Conservation (phyloP, 1,139 yeast genomes). For the Diutina ranongensis region DNA sequence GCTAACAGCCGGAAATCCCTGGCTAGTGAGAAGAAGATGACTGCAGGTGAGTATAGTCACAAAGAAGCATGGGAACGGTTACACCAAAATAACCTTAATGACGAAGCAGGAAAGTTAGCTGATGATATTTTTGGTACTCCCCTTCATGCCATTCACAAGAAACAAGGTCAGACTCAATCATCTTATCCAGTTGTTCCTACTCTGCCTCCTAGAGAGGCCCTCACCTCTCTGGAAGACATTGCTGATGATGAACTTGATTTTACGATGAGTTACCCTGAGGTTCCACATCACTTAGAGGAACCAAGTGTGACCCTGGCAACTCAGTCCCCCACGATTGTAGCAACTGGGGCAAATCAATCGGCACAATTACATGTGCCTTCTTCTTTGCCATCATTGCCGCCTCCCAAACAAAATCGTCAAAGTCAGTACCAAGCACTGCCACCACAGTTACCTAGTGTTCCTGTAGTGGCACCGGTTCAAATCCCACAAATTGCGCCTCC, state of each 20-base stretch:
- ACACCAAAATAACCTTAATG: constrained; percentile 12
- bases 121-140: constrained; percentile 26
- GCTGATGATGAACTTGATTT: constrained; percentile 3
- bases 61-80: constrained; percentile 30
- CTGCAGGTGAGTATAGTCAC: constrained; percentile 14
- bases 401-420: not conserved
- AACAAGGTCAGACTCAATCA: not conserved
- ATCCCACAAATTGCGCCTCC: constrained; percentile 2
- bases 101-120: constrained; percentile 24
- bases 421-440: not conserved
- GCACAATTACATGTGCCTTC: not conserved
- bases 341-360: not conserved
- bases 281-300: not conserved
- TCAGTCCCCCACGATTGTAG: not conserved
- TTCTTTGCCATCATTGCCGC: not conserved
- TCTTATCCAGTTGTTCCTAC: not conserved
- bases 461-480: not conserved
- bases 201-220: not conserved
- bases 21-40: not conserved
- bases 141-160: not conserved
- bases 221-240: not conserved
- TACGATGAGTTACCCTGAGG: not conserved
- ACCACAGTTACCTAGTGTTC: not conserved
- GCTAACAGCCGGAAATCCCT: constrained; percentile 4
- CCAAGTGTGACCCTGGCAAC: not conserved